Base-by-base conservation (phyloP, 345 rosid genomes). In the Syzygium grande region DNA sequence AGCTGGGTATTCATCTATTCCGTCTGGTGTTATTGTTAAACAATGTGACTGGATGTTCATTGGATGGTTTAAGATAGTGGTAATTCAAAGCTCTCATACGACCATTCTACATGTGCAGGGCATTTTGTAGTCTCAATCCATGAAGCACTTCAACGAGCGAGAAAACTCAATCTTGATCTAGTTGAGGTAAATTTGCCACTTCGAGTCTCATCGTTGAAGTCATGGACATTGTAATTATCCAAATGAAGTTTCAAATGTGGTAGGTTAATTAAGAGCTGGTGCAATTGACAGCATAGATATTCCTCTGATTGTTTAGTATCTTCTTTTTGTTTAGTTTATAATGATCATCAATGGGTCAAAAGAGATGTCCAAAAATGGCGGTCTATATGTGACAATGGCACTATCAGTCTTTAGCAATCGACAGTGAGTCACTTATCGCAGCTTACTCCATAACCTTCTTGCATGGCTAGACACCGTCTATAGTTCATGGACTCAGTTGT, bases 61-160 rank as follows among this genome's bases (percentile, higher is more conserved):
- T 61, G 34, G 19, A 29, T n/a, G 38, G 73, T 61, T 73, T 73
- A 34, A 73, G 25, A 73, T 19, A 34, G 49, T 8, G 49, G 25
- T 73, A 73, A 73, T 73, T 73, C 25, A 34, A 73, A 73, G 46
- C 49, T 22, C 46, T 73, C 13, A 21, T 34, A 19, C 14, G 22
- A 73, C 22, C 49, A 73, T 34, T 73, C 52, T 16, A 30, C 86
- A 52, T 63, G 41, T 88, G 89, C 93, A 94, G 97, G 92, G 86
- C 94, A 93, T 89, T 29, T 6, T 21, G 77, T 95, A 21, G 83
- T 95, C 85, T 89, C 96, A 59, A 85, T 87, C 43, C 86, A 55
- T 63, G 94, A 93, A 87, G 97, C 95, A 19, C 77, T 93, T 23
- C 87, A 88, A 43, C 91, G 51, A 68, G 95, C 97, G 16, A 90